Base-by-base conservation (phyloP, 352 stramenopile species). In the Pythium periplocum region DNA sequence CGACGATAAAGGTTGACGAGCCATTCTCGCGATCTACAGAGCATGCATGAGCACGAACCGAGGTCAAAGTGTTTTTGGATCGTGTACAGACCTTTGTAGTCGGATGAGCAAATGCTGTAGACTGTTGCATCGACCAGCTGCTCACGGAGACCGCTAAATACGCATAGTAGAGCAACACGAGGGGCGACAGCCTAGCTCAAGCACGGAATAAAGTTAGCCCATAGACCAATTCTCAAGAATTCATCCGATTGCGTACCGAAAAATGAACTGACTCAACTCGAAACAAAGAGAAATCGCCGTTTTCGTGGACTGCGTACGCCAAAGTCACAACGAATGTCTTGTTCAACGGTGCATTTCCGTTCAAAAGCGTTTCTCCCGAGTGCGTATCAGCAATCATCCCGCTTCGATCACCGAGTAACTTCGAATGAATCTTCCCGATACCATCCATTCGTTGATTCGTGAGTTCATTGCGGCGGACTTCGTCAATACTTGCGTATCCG, bases 281-380 rank as follows among this genome's bases (percentile, higher is more conserved):
- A 54, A 83, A 91, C 2, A 95, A 49, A 33, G 75, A 85, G 10
- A 95, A 54, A 26, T 91, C 79, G 2, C 85, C 85, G 47, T 87
- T 89, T 9, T 57, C 72, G 33, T 86, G 76, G 17, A 93, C 52
- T 4, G 63, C 69, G 36, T 83, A 89, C 1, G 88, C 26, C 39
- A 95, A 56, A 59, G 91, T 57, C 12, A 90, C 74, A 3, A 68
- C 58, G 60, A 87, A 88, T 9, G 78, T 86, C 61, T 86, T 82
- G 49, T 62, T 55, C 1, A 89, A 57, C 3, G 66, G 57, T 51
- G 69, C 54, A 47, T 90, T 90, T 2, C 79, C 82, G 32, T 55
- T 73, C 32, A 90, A 81, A 26, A 86, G 71, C 4, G 66, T 63
- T 62, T 93, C 79, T n/a, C 82, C 82, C 0, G 66, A 58, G 31